Conservation (phyloP, 495 filamentous ascomycete species). For the Astrocystis sublimbata region DNA sequence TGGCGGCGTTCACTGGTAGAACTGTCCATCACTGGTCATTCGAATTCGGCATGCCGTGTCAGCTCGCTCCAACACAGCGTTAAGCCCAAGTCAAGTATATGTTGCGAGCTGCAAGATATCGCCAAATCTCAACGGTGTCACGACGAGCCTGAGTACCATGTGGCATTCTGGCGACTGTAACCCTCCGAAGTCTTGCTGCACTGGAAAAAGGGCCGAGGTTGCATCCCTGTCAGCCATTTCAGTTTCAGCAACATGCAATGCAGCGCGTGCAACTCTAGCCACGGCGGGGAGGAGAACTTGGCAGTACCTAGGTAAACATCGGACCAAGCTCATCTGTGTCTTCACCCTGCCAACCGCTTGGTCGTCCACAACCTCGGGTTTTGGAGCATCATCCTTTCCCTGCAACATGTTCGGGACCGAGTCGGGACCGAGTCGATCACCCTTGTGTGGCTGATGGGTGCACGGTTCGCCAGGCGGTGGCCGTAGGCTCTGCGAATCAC, state of each 20-base stretch:
- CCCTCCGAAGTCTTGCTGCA: not conserved
- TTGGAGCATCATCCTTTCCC: not conserved
- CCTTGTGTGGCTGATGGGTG: not conserved
- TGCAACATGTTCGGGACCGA: constrained; percentile 7
- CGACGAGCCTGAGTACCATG: constrained; percentile 14
- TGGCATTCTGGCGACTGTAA: constrained; percentile 18
- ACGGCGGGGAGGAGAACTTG: not conserved
- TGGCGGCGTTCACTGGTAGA: constrained; percentile 8
- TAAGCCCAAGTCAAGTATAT: not conserved
- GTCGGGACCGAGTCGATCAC: constrained; percentile 16
- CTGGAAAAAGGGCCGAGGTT: not conserved
- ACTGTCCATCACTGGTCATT: not conserved
- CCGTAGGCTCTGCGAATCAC: not conserved
- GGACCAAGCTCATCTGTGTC: too few species aligned
- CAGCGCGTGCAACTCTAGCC: not conserved
- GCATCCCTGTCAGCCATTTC: not conserved
- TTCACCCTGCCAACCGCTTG: not conserved
- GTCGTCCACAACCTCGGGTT: not conserved
- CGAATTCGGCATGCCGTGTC: not conserved
- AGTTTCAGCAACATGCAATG: not conserved
- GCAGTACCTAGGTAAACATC: too few species aligned
- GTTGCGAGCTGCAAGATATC: not conserved
- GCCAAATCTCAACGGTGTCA: not conserved
- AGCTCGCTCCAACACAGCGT: not conserved
- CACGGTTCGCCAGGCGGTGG: not conserved